Evolutionary conservation across 352 stramenopile genomes (phyloP), one percentile per base, ranked within the genome.

Genomic region (Pythium myriotylum): DNA sequence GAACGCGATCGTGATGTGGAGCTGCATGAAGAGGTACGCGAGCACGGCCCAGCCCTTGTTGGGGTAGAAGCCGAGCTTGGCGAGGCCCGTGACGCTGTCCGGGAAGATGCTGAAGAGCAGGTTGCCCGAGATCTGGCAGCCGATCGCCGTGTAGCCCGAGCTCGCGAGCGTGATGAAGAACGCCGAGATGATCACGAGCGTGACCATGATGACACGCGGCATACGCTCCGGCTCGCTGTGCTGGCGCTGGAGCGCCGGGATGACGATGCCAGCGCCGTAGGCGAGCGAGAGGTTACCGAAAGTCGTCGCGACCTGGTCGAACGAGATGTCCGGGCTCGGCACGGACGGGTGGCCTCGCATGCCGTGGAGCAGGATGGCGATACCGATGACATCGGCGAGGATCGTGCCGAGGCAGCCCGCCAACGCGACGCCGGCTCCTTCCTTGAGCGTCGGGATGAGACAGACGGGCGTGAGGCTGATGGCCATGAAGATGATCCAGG

Each of bases 1-100:
- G 23, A 79, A 79, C 5, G 71, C 71, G 35, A 79, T 74, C 23
- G 71, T 69, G 33, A 79, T 76, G 65, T 79, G 73, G 46, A 76
- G 32, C 33, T 81, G 73, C 70, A 84, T 84, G 60, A 72, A 73
- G 19, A 70, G 60, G 39, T 67, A 81, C 46, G 64, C 69, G 19
- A 76, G 16, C 13, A 77, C 65, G 17, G 73, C 72, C 20, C 46
- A 54, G 20, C 53, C 67, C 8, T 65, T 49, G 39, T 61, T 35
- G 4, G 55, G 24, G n/a, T 27, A 26, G 55, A 79, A 79, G 22
- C 59, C 72, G 41, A 74, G 62, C 20, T 54, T 43, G 1, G 61
- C 37, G 16, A 61, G 29, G 1, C 49, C 62, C 24, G 41, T 55
- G 23, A 23, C n/a, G 26, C 16, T 33, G 35, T 54, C 32, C 27